Evolutionary conservation across 257 asterid genomes (phyloP).

Genomic region (Knoxia roxburghii): DNA sequence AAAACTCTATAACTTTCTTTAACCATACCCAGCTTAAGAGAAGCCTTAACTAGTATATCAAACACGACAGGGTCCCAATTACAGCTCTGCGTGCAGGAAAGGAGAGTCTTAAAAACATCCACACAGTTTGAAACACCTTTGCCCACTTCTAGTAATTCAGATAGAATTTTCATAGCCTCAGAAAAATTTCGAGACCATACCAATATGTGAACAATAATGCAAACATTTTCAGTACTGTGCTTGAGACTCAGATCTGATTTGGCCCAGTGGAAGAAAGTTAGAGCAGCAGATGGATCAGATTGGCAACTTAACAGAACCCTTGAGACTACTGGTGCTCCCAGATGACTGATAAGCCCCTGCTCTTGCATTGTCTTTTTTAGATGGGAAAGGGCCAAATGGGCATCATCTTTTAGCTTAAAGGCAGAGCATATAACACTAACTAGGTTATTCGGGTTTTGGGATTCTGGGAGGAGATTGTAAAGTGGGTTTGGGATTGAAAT

Average conservation of each 20-base stretch:
- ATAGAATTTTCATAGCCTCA: conserved; percentile 55
- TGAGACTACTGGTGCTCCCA: conserved; percentile 55
- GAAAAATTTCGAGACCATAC: conserved; percentile 63
- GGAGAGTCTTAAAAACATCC: conserved; percentile 45
- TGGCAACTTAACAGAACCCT: conserved; percentile 77
- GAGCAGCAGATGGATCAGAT: conserved; percentile 58
- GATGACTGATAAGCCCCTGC: conserved; percentile 40
- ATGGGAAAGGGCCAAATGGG: conserved; percentile 22
- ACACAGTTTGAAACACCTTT: conserved; percentile 18
- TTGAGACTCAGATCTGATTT: conserved; percentile 38
- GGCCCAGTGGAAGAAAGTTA: conserved; percentile 69
- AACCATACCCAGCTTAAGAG: conserved; percentile 51
- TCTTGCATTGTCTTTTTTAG: conserved; percentile 28
- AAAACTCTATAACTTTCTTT: conserved; percentile 47
- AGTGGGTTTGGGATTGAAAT: conserved; percentile 41
- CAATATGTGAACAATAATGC: conserved; percentile 59
- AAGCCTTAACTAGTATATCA: conserved; percentile 89
- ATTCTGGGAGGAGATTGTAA: conserved; percentile 55
- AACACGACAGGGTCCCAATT: conserved; percentile 84
- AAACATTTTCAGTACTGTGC: conserved; percentile 40
- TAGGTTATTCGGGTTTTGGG: conserved; percentile 62
- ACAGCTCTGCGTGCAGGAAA: conserved; percentile 41
- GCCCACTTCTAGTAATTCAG: conserved; percentile 45
- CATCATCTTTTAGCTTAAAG: conserved; percentile 39
- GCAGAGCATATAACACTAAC: conserved; percentile 54